These are phyloP conservation scores for Cytauxzoon felis DNA, from an alignment of 169 alveolate genomes.

Conservation along the genomic window DNA sequence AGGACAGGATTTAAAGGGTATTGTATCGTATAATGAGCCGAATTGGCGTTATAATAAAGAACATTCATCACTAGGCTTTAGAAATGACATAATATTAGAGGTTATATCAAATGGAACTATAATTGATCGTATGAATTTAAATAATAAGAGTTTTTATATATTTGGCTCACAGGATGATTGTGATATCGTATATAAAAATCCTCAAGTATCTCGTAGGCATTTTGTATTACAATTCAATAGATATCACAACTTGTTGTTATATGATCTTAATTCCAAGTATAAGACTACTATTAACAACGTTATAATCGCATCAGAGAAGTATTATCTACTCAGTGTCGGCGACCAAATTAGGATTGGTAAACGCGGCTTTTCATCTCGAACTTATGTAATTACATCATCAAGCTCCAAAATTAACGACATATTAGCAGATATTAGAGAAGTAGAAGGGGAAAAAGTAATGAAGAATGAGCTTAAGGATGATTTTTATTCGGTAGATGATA, in stretches of 20 bases:
- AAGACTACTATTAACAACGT: conserved; percentile 59
- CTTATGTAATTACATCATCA: conserved; percentile 33
- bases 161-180: conserved; percentile 63
- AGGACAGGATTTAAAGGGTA: conserved; percentile 17
- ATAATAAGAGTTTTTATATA: conserved; percentile 10
- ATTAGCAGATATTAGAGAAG: background rate
- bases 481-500: too few relatives aligned
- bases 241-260: conserved; percentile 27
- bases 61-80: conserved; percentile 4
- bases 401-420: conserved; percentile 2
- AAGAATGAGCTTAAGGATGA: conserved; percentile 28
- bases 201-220: conserved; percentile 56
- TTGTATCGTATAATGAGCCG: conserved; percentile 37
- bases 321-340: conserved; percentile 37
- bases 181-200: conserved; percentile 48
- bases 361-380: conserved; percentile 39
- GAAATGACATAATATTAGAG: conserved; percentile 13
- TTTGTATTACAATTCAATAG: conserved; percentile 48
- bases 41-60: conserved; percentile 34
- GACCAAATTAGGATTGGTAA: conserved; percentile 60
- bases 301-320: conserved; percentile 26
- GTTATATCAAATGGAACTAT: conserved; percentile 43
- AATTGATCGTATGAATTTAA: conserved; percentile 26
- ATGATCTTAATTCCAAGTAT: conserved; percentile 43
- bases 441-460: conserved; percentile 11